Evolutionary conservation across 139 green algal genomes (phyloP).

Genomic region (Chlorella sp.): DNA sequence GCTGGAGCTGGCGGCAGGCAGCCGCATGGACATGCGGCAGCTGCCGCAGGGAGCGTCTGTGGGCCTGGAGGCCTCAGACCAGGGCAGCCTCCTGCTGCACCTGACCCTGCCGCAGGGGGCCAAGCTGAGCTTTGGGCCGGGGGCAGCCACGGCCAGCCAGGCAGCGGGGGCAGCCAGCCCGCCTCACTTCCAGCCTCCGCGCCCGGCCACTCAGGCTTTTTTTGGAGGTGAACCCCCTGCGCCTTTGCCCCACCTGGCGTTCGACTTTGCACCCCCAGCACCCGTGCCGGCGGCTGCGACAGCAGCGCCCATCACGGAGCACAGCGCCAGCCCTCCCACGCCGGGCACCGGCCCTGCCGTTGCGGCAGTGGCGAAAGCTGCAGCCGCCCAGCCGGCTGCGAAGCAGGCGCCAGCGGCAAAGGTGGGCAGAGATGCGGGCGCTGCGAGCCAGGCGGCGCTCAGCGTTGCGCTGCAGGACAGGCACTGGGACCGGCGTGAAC

Average conservation of each 20-base stretch:
- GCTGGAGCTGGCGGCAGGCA: too few species aligned
- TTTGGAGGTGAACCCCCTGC: not conserved
- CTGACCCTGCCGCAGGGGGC: not conserved
- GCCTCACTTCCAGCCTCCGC: too few species aligned
- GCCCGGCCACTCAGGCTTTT: too few species aligned
- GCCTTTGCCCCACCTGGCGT: not conserved
- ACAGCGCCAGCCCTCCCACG: not conserved
- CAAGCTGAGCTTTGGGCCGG: not conserved
- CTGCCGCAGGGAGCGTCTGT: too few species aligned
- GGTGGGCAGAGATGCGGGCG: not conserved
- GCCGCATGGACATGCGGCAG: too few species aligned
- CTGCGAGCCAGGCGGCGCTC: not conserved
- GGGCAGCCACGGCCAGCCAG: not conserved
- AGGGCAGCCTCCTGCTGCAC: not conserved
- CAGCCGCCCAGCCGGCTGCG: not conserved
- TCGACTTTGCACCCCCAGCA: too few species aligned
- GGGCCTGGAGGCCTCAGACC: too few species aligned
- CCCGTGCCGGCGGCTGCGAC: too few species aligned
- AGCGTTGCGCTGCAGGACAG: not conserved
- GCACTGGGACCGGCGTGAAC: not conserved
- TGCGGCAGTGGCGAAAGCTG: not conserved
- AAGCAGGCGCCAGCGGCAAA: not conserved
- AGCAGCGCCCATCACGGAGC: too few species aligned
- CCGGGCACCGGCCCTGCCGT: too few species aligned
- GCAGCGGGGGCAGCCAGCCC: not conserved